Evolutionary conservation across 106 monocot genomes (phyloP), one percentile per base, ranked within the genome.

Genomic region (Allium sativum): DNA sequence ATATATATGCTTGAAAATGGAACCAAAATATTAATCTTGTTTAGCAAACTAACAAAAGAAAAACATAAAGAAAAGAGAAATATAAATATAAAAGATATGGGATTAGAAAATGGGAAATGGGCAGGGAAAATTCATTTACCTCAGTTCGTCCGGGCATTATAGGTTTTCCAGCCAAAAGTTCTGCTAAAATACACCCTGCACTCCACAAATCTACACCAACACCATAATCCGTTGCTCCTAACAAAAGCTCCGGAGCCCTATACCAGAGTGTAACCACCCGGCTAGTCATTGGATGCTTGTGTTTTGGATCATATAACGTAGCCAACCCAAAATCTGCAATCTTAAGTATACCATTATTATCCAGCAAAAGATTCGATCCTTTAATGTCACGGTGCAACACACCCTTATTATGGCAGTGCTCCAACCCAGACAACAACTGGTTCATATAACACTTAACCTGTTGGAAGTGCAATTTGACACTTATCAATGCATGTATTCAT

Each of bases 361-460:
- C 79, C 44, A 84, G 69, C 8, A 84, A 65, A 11, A 84, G 83
- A 62, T 84, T 84, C 9, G 83, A 79, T 15, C 83, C 83, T 48
- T 84, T 84, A 41, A 84, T 84, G 65, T 84, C 83, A 2, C 83
- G 75, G 56, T 84, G 83, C 44, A 84, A 54, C 42, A 84, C 79
- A 4, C 72, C 64, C 3, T 65, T 59, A 9, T 72, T 70, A 47
- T 84, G 83, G 48, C 83, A 84, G 61, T 84, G 83, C 68, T 84
- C 83, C 12, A 84, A 72, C 12, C 83, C 83, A 10, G 72, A 76
- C 48, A 84, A 42, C 55, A 84, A 44, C 61, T 84, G 83, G 14
- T 76, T 54, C 83, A 84, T 79, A 54, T 84, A 84, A 59, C 83
- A 84, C 57, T 84, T 84, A 44, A 84, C 83, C 79, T 84, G 79